Evolutionary conservation across 441 rosid genomes (phyloP), one percentile per base, ranked within the genome.

Genomic region (Arabidopsis hybrid): DNA sequence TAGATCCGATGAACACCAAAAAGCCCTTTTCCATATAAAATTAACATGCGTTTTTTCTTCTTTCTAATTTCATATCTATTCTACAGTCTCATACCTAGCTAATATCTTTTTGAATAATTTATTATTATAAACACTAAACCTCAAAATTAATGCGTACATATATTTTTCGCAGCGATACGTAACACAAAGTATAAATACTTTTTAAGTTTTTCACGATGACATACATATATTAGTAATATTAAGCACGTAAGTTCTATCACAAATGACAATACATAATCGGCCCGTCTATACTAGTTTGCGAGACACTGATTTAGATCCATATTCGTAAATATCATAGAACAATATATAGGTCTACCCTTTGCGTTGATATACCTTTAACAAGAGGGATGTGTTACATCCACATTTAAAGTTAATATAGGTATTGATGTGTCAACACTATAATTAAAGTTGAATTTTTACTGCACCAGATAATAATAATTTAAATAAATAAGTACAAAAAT

Each of bases 1-100:
- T 77, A 59, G 68, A 71, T 77, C 80, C 68, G 76, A 77, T 77
- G 63, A 71, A 71, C 64, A 71, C 50, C 72, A 71, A 71, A 77
- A 77, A 65, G 76, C 55, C 52, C 76, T 71, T 77, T 66, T 51
- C 14, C 56, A 55, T 56, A 73, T 16, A 58, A 75, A 34, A 56
- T 49, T 76, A 76, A 76, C 75, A 47, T 70, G 59, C 66, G 38
- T 60, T 47, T 62, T 51, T 75, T 55, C 50, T 6, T 56, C n/a
- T 11, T 26, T 36, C 49, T 60, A 51, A 60, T 67, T 40, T 60
- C 57, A 57, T 50, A 21, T 67, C 42, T 21, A 21, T 21, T 21
- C 26, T 21, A 21, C 26, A 21, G 26, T 21, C 26, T 21, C 26
- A 21, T 21, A 21, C 26, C 26, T 21, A 21, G 26, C 26, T 21